Percentiles rank a stretch among this genome's conserved stretches.
phyloP scores from a whole-genome alignment of 441 rosid species.

The Arabidopsis lyrata region DNA sequence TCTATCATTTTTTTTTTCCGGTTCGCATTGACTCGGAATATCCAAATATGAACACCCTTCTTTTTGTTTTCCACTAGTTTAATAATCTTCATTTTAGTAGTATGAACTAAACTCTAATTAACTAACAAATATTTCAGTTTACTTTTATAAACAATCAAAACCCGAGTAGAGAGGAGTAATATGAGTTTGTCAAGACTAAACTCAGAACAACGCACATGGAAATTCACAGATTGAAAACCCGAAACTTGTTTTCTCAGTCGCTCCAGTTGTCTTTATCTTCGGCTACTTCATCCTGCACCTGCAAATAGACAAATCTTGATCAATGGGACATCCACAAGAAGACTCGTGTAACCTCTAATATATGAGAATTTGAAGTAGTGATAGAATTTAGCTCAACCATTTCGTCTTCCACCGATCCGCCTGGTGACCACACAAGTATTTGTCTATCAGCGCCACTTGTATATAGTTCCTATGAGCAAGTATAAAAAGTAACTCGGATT shows the following conservation, averaged over 20 bases:
- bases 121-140: constrained; percentile 3
- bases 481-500: constrained; percentile 10
- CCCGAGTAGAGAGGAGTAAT: neutral
- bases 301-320: constrained; percentile 16
- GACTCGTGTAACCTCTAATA: constrained; percentile 10
- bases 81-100: constrained; percentile 2
- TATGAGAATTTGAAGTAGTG: neutral
- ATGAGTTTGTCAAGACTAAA: constrained; percentile 6
- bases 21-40: neutral
- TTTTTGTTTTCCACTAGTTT: neutral
- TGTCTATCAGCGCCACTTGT: constrained; percentile 84
- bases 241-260: constrained; percentile 23
- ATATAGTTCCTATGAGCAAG: constrained; percentile 71
- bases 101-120: neutral
- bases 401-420: constrained; percentile 55
- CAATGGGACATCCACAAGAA: constrained; percentile 5
- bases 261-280: constrained; percentile 46
- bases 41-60: neutral
- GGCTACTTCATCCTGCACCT: constrained; percentile 40
- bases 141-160: constrained; percentile 1
- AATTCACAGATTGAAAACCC: constrained; percentile 1
- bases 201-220: constrained; percentile 7
- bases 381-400: constrained; percentile 20
- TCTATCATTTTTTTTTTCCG: neutral
- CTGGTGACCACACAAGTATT: constrained; percentile 92